phyloP scores from a whole-genome alignment of 371 early-diverging fungal genomes.

The Smittium mucronatum region DNA sequence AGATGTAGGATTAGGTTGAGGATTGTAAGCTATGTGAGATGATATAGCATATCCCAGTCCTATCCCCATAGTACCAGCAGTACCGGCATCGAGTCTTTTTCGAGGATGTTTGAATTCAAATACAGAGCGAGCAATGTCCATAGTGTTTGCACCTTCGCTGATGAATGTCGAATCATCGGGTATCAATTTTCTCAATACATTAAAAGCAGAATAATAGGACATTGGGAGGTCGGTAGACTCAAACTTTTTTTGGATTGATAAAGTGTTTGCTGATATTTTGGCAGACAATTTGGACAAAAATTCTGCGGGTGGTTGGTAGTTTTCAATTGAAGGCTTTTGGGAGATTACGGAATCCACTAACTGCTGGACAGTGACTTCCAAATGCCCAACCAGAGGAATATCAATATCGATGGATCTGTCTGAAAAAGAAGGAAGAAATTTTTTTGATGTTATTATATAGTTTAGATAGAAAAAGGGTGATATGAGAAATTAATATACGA shows the following conservation, averaged over 20 bases:
- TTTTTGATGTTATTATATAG: neutral
- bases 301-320: neutral
- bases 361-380: conserved; percentile 39
- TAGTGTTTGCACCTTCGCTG: conserved; percentile 71
- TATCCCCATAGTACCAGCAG: conserved; percentile 72
- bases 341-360: conserved; percentile 21
- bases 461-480: too few relatives aligned
- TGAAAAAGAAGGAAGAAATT: neutral
- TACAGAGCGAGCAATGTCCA: conserved; percentile 68
- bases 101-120: conserved; percentile 53
- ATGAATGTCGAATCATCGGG: conserved; percentile 40
- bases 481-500: too few relatives aligned
- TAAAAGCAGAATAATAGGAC: conserved; percentile 54
- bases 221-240: conserved; percentile 38
- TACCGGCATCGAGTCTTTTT: conserved; percentile 59
- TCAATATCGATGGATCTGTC: conserved; percentile 32
- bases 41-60: conserved; percentile 70
- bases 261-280: conserved; percentile 37
- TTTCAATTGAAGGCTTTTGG: conserved; percentile 6
- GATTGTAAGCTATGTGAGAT: conserved; percentile 41
- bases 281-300: conserved; percentile 28
- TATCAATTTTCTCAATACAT: conserved; percentile 40
- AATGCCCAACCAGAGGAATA: conserved; percentile 48
- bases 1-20: conserved; percentile 25
- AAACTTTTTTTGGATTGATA: conserved; percentile 26